A percentile compares a stretch with the other conserved stretches of the same genome.
phyloP scores from a whole-genome alignment of 768 basidiomycete species.

The Neoboletus subvelutipes region DNA sequence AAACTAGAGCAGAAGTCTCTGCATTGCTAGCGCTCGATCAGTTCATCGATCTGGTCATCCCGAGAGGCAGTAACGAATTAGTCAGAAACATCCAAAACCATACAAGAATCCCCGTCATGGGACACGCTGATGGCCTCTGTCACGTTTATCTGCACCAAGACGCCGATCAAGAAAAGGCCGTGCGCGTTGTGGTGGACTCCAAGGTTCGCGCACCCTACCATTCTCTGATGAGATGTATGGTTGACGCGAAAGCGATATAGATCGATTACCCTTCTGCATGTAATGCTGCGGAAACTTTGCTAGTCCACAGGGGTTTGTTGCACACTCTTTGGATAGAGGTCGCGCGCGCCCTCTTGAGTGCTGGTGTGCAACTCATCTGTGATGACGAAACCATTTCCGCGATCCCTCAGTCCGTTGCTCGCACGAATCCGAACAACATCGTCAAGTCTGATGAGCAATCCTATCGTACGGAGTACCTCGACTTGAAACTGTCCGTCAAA shows the following conservation, averaged over 20 bases:
- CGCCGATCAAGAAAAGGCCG: constrained; percentile 77
- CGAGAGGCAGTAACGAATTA: constrained; percentile 88
- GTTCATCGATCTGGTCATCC: constrained; percentile 97
- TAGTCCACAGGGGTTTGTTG: constrained; percentile 77
- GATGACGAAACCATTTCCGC: constrained; percentile 64
- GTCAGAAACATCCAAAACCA: constrained; percentile 86
- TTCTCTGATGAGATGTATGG: background rate
- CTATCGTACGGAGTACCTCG: constrained; percentile 88
- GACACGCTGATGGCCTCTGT: constrained; percentile 96
- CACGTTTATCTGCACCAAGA: constrained; percentile 84
- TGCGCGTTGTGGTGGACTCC: constrained; percentile 81
- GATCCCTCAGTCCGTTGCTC: constrained; percentile 41
- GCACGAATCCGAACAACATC: constrained; percentile 42
- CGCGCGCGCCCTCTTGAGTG: constrained; percentile 65
- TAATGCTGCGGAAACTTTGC: constrained; percentile 87
- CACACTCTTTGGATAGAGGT: constrained; percentile 78
- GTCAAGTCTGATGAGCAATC: constrained; percentile 59
- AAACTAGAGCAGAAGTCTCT: constrained; percentile 89
- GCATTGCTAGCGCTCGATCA: constrained; percentile 81
- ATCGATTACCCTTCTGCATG: constrained; percentile 95
- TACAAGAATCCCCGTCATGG: constrained; percentile 97
- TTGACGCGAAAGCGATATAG: constrained; percentile 40
- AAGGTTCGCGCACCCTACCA: constrained; percentile 56
- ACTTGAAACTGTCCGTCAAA: constrained; percentile 79
- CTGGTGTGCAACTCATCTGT: constrained; percentile 77